These are phyloP conservation scores for Talaromyces sp. DNA, from an alignment of 2,329 filamentous ascomycete genomes.

Conservation along the genomic window DNA sequence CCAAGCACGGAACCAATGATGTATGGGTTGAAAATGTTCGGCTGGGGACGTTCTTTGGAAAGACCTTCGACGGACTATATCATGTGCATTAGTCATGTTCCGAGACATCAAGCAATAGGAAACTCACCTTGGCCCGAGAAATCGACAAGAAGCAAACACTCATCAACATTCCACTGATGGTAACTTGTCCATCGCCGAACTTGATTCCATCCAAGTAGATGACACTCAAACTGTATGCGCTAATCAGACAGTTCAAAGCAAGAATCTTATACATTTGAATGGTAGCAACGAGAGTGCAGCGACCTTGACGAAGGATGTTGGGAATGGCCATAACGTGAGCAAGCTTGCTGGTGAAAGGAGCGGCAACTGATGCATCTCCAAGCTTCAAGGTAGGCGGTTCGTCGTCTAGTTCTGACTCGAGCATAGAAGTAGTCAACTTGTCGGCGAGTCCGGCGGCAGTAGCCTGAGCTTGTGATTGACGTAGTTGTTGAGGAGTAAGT, in stretches of 20 bases:
- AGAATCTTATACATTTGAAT: constrained; percentile 99
- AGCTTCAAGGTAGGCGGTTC: constrained; percentile 96
- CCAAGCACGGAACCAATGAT: constrained; percentile 97
- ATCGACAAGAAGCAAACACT: constrained; percentile 98
- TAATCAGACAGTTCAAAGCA: constrained; percentile 95
- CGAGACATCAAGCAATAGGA: neutral
- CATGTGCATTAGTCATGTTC: constrained; percentile 17
- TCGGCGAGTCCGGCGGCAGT: constrained; percentile 79
- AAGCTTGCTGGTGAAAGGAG: constrained; percentile 95
- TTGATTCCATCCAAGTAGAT: constrained; percentile 98
- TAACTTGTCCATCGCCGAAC: constrained; percentile 97
- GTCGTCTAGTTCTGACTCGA: constrained; percentile 84
- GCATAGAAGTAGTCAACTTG: constrained; percentile 79
- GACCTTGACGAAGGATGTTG: constrained; percentile 96
- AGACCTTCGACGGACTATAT: constrained; percentile 80
- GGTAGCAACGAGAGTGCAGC: constrained; percentile 94
- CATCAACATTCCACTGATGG: constrained; percentile 99
- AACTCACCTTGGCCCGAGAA: constrained; percentile 76
- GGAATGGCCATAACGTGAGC: constrained; percentile 95
- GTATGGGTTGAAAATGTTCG: constrained; percentile 98
- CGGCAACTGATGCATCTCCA: constrained; percentile 93
- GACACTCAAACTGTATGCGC: constrained; percentile 93
- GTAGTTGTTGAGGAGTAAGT: constrained; percentile 50
- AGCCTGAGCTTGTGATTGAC: constrained; percentile 58
- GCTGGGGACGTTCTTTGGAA: constrained; percentile 94